A percentile compares a stretch with the other conserved stretches of the same genome.
Conservation (phyloP, 2,329 filamentous ascomycete species). For the Monosporascus sp. region DNA sequence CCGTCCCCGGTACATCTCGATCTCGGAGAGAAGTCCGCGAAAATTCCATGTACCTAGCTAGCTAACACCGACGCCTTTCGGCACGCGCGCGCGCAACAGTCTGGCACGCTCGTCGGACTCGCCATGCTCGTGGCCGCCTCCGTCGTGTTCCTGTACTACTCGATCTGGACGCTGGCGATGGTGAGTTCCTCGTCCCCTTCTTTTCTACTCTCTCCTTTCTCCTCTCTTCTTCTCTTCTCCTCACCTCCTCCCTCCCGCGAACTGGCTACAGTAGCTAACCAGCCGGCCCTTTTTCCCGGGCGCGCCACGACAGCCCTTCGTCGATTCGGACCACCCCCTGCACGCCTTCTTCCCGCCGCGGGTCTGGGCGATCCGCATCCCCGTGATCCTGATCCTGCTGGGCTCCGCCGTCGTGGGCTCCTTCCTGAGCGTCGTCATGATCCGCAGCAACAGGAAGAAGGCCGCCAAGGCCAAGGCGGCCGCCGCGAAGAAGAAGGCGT, state of each 20-base stretch:
- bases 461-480: constrained; percentile 85
- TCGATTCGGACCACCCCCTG: constrained; percentile 88
- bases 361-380: constrained; percentile 97
- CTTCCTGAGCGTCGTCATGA: constrained; percentile 97
- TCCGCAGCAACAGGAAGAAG: constrained; percentile 97
- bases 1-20: not conserved
- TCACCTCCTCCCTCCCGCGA: constrained; percentile 5
- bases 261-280: constrained; percentile 7
- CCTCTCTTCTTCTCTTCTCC: constrained; percentile 3
- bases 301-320: constrained; percentile 68
- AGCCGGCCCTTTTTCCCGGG: no score
- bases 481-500: constrained; percentile 73
- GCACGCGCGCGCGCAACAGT: constrained; percentile 45
- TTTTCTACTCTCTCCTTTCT: not conserved
- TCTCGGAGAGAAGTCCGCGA: not conserved
- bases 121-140: constrained; percentile 63
- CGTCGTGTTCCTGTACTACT: constrained; percentile 77
- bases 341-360: constrained; percentile 94
- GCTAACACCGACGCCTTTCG: not conserved
- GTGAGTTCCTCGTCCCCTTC: constrained; percentile 43
- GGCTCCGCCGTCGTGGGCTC: constrained; percentile 91
- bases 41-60: not conserved
- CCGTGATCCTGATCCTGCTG: constrained; percentile 90
- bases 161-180: constrained; percentile 96
- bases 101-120: constrained; percentile 75